Evolutionary conservation across 257 asterid species (phyloP).

Genomic region (Fraxinus pennsylvanica): DNA sequence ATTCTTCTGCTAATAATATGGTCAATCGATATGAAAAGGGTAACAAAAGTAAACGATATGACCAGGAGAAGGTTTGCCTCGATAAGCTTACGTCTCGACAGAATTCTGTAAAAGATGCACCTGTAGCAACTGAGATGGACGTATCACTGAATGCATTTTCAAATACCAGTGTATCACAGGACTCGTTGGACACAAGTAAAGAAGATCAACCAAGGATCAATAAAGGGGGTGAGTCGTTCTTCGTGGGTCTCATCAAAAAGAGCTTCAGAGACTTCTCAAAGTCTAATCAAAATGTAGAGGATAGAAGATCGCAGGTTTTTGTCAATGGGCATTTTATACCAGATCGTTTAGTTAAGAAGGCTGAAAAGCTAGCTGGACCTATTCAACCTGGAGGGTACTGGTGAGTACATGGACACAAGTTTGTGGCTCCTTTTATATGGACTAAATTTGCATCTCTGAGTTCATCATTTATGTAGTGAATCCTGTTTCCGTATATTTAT

Average conservation of each 20-base stretch:
- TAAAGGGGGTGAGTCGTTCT: slow-evolving; percentile 75
- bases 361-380: slow-evolving; percentile 85
- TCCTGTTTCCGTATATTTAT: background rate
- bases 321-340: slow-evolving; percentile 73
- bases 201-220: slow-evolving; percentile 50
- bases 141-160: slow-evolving; percentile 53
- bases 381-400: slow-evolving; percentile 91
- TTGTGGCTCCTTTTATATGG: slow-evolving; percentile 17
- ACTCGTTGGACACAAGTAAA: slow-evolving; percentile 52
- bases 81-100: slow-evolving; percentile 55
- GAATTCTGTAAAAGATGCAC: slow-evolving; percentile 49
- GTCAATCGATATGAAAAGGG: slow-evolving; percentile 43
- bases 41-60: slow-evolving; percentile 49
- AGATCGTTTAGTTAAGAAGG: slow-evolving; percentile 75
- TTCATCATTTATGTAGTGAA: background rate
- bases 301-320: slow-evolving; percentile 51
- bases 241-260: slow-evolving; percentile 64
- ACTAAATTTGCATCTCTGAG: slow-evolving; percentile 9
- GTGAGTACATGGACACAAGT: slow-evolving; percentile 43
- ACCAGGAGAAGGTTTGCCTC: slow-evolving; percentile 39
- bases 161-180: slow-evolving; percentile 58
- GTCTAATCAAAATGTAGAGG: slow-evolving; percentile 54
- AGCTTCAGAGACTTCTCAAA: slow-evolving; percentile 65
- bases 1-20: slow-evolving; percentile 38
- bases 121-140: slow-evolving; percentile 70